Evolutionary conservation across 148 eudicot species (phyloP), one percentile per base, ranked within the genome.

Genomic region (Rhododendron simsii): DNA sequence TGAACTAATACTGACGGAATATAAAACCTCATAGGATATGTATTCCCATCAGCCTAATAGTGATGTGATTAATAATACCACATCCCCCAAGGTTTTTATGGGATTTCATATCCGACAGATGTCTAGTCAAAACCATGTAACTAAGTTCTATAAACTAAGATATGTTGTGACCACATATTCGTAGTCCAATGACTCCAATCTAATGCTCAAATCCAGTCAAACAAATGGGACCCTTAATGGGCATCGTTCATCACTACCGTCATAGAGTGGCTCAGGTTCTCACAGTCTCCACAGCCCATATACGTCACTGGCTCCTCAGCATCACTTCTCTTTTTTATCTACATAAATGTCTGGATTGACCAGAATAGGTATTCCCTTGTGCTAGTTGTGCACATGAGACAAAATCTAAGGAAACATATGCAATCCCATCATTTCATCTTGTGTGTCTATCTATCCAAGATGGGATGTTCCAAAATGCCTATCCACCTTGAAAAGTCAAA

Each of bases 241-340:
- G 1, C 20, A 45, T 59, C 11, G 39, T 55, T 21, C 21, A 69
- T 39, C 37, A 28, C 76, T 90, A 96, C 99, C 92, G 95, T 96
- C 8, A 91, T 87, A 21, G 98, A 92, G 89, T 92, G 99, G 84
- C 99, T 96, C 79, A 95, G 82, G 88, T 95, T 96, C 87, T 96
- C 98, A 89, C 98, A 96, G 84, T 94, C 95, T 86, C 99, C 98
- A 89, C 93, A 90, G 28, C 99, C 99, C 98, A 96, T 92, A 86
- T 91, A 95, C 89, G 94, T 96, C 59, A 91, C 85, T 87, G 99
- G 99, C 91, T 96, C 98, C 88, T 89, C 91, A n/a, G 98, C 95
- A 83, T 91, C 96, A 91, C 90, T 89, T 89, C 89, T 92, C 91
- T 96, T 95, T 91, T 95, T 96, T 86, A 96, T 89, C 99, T 96